A percentile compares a stretch with the other conserved stretches of the same genome.
Evolutionary conservation across 176 grass and related monocot species (phyloP).

Genomic region (Oryza meridionalis): DNA sequence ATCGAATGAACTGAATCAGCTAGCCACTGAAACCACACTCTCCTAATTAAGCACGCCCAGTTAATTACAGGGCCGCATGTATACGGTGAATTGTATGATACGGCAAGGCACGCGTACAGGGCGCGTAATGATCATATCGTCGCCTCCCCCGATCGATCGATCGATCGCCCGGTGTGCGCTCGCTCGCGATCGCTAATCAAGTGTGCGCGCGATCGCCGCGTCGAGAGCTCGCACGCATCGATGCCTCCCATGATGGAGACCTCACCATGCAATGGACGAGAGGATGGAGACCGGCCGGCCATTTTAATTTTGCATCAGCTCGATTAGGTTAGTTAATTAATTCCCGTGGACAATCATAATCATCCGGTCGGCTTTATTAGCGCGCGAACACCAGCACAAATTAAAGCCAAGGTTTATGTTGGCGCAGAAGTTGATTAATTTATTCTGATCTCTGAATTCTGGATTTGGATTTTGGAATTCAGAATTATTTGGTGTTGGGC

Average conservation of each 20-base stretch:
- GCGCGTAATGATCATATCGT: conserved; percentile 21
- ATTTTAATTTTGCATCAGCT: neutral
- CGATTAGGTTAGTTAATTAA: conserved; percentile 50
- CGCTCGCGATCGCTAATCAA: neutral
- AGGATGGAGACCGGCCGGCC: neutral
- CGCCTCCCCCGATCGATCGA: conserved; percentile 22
- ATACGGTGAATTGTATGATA: conserved; percentile 31
- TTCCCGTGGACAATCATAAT: conserved; percentile 1
- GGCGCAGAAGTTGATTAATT: no score
- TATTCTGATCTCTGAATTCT: neutral
- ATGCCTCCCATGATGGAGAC: neutral
- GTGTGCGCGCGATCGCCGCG: neutral
- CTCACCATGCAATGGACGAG: conserved; percentile 5
- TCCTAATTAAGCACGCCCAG: neutral
- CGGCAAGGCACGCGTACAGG: conserved; percentile 35
- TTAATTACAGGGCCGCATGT: neutral
- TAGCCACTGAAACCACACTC: conserved; percentile 24
- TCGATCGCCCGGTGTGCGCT: conserved; percentile 18
- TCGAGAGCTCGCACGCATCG: neutral
- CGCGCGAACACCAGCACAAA: neutral
- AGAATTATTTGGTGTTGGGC: neutral
- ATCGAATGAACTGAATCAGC: neutral
- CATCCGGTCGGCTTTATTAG: conserved; percentile 38
- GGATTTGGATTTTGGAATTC: neutral
- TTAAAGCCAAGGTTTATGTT: neutral